Evolutionary conservation across 768 basidiomycete genomes (phyloP).

Genomic region (Mycena metata): DNA sequence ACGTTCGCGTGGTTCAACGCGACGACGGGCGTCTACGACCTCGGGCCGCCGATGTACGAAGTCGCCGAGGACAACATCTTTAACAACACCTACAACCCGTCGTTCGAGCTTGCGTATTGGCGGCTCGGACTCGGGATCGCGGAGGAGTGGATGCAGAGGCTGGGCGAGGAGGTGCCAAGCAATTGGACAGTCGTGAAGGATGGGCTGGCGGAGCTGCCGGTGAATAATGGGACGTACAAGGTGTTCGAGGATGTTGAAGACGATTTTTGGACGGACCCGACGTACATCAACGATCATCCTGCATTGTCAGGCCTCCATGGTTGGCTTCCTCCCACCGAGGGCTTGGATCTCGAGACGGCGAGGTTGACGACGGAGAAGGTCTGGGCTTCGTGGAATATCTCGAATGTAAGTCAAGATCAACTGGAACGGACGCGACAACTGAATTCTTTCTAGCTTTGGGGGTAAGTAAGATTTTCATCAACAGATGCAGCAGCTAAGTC

Average conservation of each 20-base stretch:
- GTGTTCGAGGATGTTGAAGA: slow-evolving; percentile 69
- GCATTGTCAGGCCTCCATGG: slow-evolving; percentile 68
- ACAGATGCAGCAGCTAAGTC: not conserved
- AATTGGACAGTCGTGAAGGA: slow-evolving; percentile 61
- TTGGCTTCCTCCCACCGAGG: slow-evolving; percentile 67
- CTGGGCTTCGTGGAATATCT: slow-evolving; percentile 67
- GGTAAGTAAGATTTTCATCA: too few relatives aligned
- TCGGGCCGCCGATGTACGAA: slow-evolving; percentile 72
- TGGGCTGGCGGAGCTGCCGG: slow-evolving; percentile 64
- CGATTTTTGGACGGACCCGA: slow-evolving; percentile 65
- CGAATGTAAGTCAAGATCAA: too few relatives aligned
- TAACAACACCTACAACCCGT: slow-evolving; percentile 66
- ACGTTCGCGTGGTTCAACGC: slow-evolving; percentile 66
- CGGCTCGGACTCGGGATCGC: slow-evolving; percentile 63
- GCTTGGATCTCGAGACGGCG: slow-evolving; percentile 60
- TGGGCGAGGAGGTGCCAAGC: slow-evolving; percentile 57
- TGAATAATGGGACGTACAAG: slow-evolving; percentile 64
- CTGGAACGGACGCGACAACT: not conserved
- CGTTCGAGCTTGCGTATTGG: slow-evolving; percentile 74
- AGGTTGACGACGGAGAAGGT: slow-evolving; percentile 66
- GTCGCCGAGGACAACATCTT: slow-evolving; percentile 70
- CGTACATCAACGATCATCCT: slow-evolving; percentile 70
- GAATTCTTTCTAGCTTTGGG: not conserved
- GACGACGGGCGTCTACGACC: slow-evolving; percentile 62
- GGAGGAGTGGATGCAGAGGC: slow-evolving; percentile 59